Percentiles rank a stretch among this genome's conserved stretches.
phyloP scores from a whole-genome alignment of 768 basidiomycete species.

The Tulasnella sp. region DNA sequence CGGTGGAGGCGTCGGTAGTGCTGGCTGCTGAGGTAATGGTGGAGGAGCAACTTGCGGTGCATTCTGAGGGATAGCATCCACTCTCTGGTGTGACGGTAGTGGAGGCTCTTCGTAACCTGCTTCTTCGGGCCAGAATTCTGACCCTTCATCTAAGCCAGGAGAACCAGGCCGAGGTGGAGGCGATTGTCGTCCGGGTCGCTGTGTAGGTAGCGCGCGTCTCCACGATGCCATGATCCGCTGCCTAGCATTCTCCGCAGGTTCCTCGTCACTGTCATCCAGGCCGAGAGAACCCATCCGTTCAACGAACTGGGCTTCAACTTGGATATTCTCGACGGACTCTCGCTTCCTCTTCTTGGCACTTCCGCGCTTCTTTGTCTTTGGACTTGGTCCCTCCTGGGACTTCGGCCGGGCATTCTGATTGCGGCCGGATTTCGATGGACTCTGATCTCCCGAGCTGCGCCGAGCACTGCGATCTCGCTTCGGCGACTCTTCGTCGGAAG shows the following conservation, averaged over 20 bases:
- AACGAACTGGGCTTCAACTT: background rate
- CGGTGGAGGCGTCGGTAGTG: background rate
- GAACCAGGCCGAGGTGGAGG: background rate
- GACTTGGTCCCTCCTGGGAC: background rate
- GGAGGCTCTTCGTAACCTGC: no score
- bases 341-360: background rate
- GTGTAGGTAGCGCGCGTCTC: background rate
- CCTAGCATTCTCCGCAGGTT: background rate
- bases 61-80: background rate
- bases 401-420: background rate
- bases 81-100: background rate
- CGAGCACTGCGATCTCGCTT: background rate
- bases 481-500: background rate
- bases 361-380: background rate
- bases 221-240: background rate
- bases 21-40: background rate
- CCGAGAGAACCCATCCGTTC: background rate
- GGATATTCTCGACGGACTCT: background rate
- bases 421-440: background rate
- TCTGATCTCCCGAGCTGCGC: background rate
- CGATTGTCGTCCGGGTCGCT: background rate
- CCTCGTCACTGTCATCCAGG: background rate
- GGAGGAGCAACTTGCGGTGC: background rate
- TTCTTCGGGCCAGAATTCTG: background rate
- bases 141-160: background rate